Evolutionary conservation across 75 land plant species (phyloP), one percentile per base, ranked within the genome.

Genomic region (Adiantum capillusveneris): DNA sequence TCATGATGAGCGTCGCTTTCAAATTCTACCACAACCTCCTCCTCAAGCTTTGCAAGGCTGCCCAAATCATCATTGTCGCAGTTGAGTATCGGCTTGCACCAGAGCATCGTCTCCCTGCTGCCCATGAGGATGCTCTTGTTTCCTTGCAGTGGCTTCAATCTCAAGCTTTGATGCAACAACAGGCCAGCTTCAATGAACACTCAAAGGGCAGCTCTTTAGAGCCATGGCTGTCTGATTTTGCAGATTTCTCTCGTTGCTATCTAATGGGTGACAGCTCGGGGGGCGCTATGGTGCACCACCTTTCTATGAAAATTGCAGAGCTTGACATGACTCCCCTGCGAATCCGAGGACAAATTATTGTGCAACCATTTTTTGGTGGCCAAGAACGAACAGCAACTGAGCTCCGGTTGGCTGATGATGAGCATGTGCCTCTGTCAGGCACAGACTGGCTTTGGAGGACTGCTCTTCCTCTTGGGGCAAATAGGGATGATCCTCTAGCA

Each of bases 231-330:
- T 21, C 48, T 1, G 41, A 53, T 0, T 45, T 42, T 31, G 88
- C 68, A 16, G 88, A 88, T 58, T 25, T 79, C 41, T 59, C 83
- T 1, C 25, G 61, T 0, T 73, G 70, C 51, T 90, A 75, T 59
- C 53, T 90, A 6, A 73, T 75, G 73, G 96, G 96, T 0, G 96
- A 90, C 65, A 86, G 90, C 66, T 71, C 90, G 31, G 96, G 96
- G 17, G 96, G 91, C 25, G 86, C 87, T 64, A 65, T 90, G 16
- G 96, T 83, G 0, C 96, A 90, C 71, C 58, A 79, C 22, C 68
- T 75, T 9, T 62, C 51, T n/a, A 24, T 70, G 2, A 31, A 30
- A 41, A 39, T 44, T 1, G 79, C 60, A 0, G 18, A 46, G 9
- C 20, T 29, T 0, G 65, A 59, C 27, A 0, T 80, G 9, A 70